Conservation (phyloP, 2,329 filamentous ascomycete genomes). For the Penicillium brevicompactum region DNA sequence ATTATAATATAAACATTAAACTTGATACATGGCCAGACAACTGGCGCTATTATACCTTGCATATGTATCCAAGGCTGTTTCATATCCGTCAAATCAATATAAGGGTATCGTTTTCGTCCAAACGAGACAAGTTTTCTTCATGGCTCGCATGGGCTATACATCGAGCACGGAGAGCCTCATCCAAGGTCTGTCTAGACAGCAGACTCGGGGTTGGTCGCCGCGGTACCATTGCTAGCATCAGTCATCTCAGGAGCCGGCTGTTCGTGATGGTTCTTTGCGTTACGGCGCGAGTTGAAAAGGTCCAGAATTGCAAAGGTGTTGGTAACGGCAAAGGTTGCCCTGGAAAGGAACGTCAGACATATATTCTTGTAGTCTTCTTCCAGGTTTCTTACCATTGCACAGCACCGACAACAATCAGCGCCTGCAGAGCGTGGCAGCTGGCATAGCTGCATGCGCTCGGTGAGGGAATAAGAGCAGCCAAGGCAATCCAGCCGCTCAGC, state of each 20-base stretch:
- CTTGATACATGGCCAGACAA: not conserved
- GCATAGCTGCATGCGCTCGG: conserved; percentile 17
- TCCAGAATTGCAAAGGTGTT: conserved; percentile 25
- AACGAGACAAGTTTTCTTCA: not conserved
- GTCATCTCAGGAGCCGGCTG: not conserved
- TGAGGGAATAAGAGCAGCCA: conserved; percentile 22
- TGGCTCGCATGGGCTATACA: not conserved
- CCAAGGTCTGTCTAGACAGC: not conserved
- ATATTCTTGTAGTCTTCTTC: not conserved
- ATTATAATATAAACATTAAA: conserved; percentile 8
- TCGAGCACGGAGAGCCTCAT: not conserved
- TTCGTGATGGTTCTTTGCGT: conserved; percentile 9
- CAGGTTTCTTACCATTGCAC: conserved; percentile 22
- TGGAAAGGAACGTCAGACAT: conserved; percentile 1
- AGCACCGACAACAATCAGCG: conserved; percentile 22
- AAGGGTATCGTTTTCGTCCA: conserved; percentile 4
- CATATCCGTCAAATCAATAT: conserved; percentile 7
- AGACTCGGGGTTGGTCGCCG: not conserved
- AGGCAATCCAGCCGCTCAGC: conserved; percentile 26
- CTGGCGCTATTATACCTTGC: not conserved
- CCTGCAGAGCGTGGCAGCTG: conserved; percentile 25
- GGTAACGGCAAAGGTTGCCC: conserved; percentile 26
- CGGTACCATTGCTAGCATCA: not conserved
- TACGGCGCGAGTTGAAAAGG: conserved; percentile 20
- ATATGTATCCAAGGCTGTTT: not conserved